phyloP scores from a whole-genome alignment of 2,329 filamentous ascomycete genomes.

The Zelopaecilomyces penicillatus region DNA sequence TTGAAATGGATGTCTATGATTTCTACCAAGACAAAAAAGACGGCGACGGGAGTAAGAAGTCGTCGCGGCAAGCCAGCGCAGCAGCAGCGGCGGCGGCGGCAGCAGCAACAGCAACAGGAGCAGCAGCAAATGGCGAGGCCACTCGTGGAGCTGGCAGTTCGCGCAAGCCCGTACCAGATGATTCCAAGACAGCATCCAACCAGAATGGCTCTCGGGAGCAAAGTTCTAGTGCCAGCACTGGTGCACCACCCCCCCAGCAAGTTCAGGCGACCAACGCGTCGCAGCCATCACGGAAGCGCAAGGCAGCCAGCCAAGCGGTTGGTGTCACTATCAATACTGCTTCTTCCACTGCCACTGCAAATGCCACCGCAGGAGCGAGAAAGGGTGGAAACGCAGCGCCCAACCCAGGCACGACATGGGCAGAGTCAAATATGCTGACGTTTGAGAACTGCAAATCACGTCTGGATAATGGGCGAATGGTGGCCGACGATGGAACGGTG shows the following conservation, averaged over 20 bases:
- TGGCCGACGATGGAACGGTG: slow-evolving; percentile 83
- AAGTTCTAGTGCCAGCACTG: slow-evolving; percentile 16
- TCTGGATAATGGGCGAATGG: slow-evolving; percentile 67
- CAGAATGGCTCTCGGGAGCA: slow-evolving; percentile 31
- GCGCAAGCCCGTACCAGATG: slow-evolving; percentile 35
- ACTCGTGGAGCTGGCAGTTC: slow-evolving; percentile 25
- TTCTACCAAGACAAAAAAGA: slow-evolving; percentile 49
- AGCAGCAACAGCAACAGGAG: not conserved
- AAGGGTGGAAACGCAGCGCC: slow-evolving; percentile 23
- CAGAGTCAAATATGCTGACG: slow-evolving; percentile 78
- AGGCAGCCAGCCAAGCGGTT: slow-evolving; percentile 41
- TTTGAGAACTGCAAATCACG: slow-evolving; percentile 66
- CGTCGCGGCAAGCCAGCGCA: slow-evolving; percentile 37
- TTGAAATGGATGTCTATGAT: slow-evolving; percentile 81
- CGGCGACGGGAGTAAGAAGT: slow-evolving; percentile 46
- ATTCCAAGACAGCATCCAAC: slow-evolving; percentile 26
- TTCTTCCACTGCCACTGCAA: slow-evolving; percentile 12
- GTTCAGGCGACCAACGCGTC: slow-evolving; percentile 43
- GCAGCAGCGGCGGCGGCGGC: slow-evolving; percentile 6
- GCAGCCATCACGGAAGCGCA: slow-evolving; percentile 70
- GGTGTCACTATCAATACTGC: slow-evolving; percentile 13
- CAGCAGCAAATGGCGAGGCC: slow-evolving; percentile 28
- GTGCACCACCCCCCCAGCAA: slow-evolving; percentile 20
- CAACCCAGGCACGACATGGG: slow-evolving; percentile 32
- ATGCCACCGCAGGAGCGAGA: slow-evolving; percentile 12